Evolutionary conservation across 768 basidiomycete genomes (phyloP), one percentile per base, ranked within the genome.

Genomic region (Boletus reticuloceps): DNA sequence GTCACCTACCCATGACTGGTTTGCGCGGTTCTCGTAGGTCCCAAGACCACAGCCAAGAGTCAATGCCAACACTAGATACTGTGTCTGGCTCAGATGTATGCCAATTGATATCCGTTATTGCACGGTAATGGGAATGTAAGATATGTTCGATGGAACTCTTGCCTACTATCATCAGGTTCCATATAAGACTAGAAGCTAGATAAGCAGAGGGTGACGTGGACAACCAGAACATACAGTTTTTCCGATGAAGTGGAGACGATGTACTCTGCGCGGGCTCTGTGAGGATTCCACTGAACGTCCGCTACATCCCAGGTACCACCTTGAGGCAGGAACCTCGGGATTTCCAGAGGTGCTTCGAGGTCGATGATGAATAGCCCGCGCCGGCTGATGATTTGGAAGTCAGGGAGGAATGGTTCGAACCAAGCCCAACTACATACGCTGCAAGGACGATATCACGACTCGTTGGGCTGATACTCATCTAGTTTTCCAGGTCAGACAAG

Each of bases 81-180:
- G 85, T 77, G 54, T 97, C 85, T 6, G 89, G 88, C 62, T 94
- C 87, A 5, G 81, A 80, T 0, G 88, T 88, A 64, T 94, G 91
- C 96, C 96, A 99, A 67, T 99, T 98, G 66, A 98, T 92, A 66
- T 99, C 97, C 4, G 97, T 98, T 51, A 99, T 94, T 6, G 94
- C 94, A 43, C 96, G 86, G 58, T 93, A 91, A 66, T 99, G 97
- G 1, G 91, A 88, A 56, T 88, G 86, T 6, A 98, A 78, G 32
- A 92, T 86, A 56, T 90, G 84, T 61, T 94, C 81, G 34, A 99
- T 92, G 3, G 88, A 86, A 2, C 87, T 88, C 63, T 89, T 88
- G 16, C 84, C 84, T 16, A 78, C 70, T 41, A 88, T 75, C 51
- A 82, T 69, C n/a, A 98, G 75, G 72, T 98, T 97, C 96, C 97